Base-by-base conservation (phyloP, 768 basidiomycete species). In the Dioszegia aurantiaca region DNA sequence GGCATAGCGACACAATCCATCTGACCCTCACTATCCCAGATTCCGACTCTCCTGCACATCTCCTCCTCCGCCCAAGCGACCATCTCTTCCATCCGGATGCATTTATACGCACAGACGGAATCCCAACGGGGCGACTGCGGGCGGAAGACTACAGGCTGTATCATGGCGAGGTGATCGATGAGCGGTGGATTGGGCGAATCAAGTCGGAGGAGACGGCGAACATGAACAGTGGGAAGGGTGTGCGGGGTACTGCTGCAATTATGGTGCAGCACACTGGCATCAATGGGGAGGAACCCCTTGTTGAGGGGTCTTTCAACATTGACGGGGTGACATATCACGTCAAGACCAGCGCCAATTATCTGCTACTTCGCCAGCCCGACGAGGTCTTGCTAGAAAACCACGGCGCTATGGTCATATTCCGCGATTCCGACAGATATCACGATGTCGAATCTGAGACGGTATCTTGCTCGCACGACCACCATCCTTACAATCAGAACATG, bases 21-120 rank as follows among this genome's bases (percentile, higher is more conserved):
- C 81, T 89, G 49, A 83, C 82, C 27, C 77, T 89, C 49, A 80
- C 56, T 42, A 60, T 68, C 26, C 69, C 84, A 41, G 86, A 84
- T 10, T 86, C 64, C 9, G 58, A 86, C 65, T 81, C 81, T 62
- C 82, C 80, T 26, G 87, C 85, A 69, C 80, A 86, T 69, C 81
- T 91, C 43, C 86, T 90, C 67, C 80, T 91, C 47, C 83, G 83
- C 17, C 89, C 89, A 8, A 89, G 88, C 70, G 83, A 86, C 62
- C 79, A 88, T 62, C 83, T 91, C 60, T 79, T 90, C 49, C 88
- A 90, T 69, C 85, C 88, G 41, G 83, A 86, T 52, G 89, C 89
- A 1, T 83, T 85, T 40, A 81, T 89, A 56, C 83, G 82, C 51
- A 73, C 73, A 16, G 80, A 83, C 14, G 61, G 58, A 43, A 86